Evolutionary conservation across 305 asterid genomes (phyloP), one percentile per base, ranked within the genome.

Genomic region (Withania somnifera): DNA sequence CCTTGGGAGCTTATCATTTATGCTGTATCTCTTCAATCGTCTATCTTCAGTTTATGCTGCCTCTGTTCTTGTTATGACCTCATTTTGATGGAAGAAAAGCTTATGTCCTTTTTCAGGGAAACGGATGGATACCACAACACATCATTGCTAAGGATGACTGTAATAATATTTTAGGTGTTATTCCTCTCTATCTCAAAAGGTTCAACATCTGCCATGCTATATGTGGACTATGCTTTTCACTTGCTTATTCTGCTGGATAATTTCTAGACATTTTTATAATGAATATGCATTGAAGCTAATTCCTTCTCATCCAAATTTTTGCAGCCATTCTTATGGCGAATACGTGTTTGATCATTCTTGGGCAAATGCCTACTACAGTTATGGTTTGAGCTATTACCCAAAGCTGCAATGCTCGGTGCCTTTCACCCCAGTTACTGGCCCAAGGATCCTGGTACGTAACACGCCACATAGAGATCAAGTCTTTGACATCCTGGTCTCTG

Each of bases 251-350:
- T 32, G 11, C 34, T 51, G 66, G 30, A 22, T 54, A 42, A 78
- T 17, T 20, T 58, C 81, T 32, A n/a, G 14, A 20, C 40, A n/a
- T 52, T 63, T 50, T 45, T 61, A 10, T 7, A n/a, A 42, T 20
- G 22, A 1, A 57, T 64, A 5, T 56, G 52, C 54, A 50, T 52
- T 42, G 40, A n/a, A n/a, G 53, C 79, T 84, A 53, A 81, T 82
- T 85, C 80, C 83, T 84, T 79, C 77, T 82, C 11, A 63, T 85
- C 77, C 73, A 69, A 83, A 56, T 80, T 50, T 88, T 50, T 88
- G 92, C 97, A 96, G 99, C 92, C 99, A 96, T 88, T 96, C 99
- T 56, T 96, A 92, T 84, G 98, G 99, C 84, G 99, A 96, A 89
- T 96, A 93, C 85, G 99, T 96, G 84, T 94, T 96, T 83, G 99